Evolutionary conservation across 306 rosid species (phyloP).

Genomic region (Cucumis hystrix): DNA sequence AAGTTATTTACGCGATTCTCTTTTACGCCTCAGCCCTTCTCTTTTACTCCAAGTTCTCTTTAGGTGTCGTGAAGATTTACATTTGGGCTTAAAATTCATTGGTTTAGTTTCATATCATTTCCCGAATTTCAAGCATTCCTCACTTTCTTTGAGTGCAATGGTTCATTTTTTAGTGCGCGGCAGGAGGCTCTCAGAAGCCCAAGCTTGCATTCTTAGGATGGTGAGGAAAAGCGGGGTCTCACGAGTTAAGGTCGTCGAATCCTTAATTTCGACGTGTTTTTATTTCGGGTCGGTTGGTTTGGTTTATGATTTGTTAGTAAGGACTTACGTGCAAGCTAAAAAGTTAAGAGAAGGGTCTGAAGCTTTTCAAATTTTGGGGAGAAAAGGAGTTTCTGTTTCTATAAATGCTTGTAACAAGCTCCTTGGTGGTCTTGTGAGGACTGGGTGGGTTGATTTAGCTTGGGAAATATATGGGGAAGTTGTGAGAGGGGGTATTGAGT

Average conservation of each 20-base stretch:
- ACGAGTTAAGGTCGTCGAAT: conserved; percentile 39
- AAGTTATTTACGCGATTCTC: conserved; percentile 18
- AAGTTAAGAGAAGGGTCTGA: conserved; percentile 74
- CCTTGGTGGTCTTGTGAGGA: conserved; percentile 64
- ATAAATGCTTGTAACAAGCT: conserved; percentile 73
- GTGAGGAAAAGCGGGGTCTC: conserved; percentile 63
- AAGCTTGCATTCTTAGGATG: conserved; percentile 51
- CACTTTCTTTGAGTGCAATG: conserved; percentile 42
- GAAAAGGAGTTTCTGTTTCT: conserved; percentile 35
- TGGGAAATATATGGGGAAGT: conserved; percentile 49
- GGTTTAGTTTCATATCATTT: conserved; percentile 15
- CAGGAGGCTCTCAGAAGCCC: conserved; percentile 59
- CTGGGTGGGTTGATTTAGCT: conserved; percentile 79
- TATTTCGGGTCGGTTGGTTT: conserved; percentile 5
- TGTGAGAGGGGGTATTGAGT: conserved; percentile 24
- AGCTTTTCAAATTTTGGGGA: conserved; percentile 37
- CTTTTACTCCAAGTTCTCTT: conserved; percentile 35
- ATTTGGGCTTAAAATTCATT: conserved; percentile 22
- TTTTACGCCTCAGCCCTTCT: conserved; percentile 29
- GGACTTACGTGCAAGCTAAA: conserved; percentile 80
- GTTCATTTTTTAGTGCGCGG: conserved; percentile 38
- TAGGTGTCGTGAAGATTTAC: conserved; percentile 29
- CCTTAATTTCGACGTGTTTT: conserved; percentile 21
- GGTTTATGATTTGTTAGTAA: conserved; percentile 57
- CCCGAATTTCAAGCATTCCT: conserved; percentile 42